Evolutionary conservation across 73 alveolate species (phyloP), one percentile per base, ranked within the genome.

Genomic region (Paramecium tetraurelia): DNA sequence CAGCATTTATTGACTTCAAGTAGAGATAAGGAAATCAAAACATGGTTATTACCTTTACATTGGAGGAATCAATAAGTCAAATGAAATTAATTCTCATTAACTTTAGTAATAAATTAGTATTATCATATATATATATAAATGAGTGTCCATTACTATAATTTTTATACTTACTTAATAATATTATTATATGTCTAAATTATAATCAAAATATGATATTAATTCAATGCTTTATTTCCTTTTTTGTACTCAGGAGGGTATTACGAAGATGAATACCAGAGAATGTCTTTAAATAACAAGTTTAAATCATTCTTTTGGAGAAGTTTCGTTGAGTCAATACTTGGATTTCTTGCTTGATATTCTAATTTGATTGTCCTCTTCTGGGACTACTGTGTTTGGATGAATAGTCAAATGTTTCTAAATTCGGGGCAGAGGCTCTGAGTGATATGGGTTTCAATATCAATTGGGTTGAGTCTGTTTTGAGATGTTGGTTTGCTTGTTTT

Each of bases 1-100:
- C 77, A 88, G 20, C 35, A 21, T 24, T 63, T 89, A 48, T 40
- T 89, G 8, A 89, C 94, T 12, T 33, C 92, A 0, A 85, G 89
- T 18, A 89, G 77, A 63, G 94, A 89, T 70, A 89, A 89, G 43
- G 44, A 44, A 48, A 89, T 89, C 33, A 89, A 71, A 44, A 85
- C 77, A 89, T 58, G 68, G 84, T 11, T 14, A 33, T 63, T 63
- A 33, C 84, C 84, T 53, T n/a, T 4, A 53, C 29, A 53, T 18
- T 53, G 69, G 69, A 53, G n/a, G 31, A 22, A 53, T 53, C 20
- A 53, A 53, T 18, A 16, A 53, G 69, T 18, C 0, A 18, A n/a
- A 53, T 53, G 69, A 53, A 18, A n/a, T 48, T 48, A 48, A 53
- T 53, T n/a, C 69, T 53, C 69, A 53, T 16, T 53, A 53, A 53